Evolutionary conservation across 148 eudicot genomes (phyloP), one percentile per base, ranked within the genome.

Genomic region (Hydrangea macrophylla): DNA sequence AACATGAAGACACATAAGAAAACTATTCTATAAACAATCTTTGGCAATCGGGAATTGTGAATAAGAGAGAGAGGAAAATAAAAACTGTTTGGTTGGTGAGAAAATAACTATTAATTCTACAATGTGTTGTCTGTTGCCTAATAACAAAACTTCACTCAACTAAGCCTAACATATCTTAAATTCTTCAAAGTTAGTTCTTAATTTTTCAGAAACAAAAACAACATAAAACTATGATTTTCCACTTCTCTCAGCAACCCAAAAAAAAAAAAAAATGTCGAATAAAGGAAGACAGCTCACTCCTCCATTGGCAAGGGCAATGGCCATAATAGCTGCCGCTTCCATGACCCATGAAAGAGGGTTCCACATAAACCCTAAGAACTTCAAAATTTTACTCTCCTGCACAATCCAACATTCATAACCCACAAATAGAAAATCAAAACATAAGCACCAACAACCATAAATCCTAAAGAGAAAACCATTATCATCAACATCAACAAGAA

Each of bases 271-370:
- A n/a, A n/a, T n/a, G n/a, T n/a, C n/a, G n/a, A n/a, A 23, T 27
- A 42, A 22, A 26, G 5, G 26, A 6, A 17, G 17, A 44, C 27
- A 24, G 18, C 77, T 77, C 75, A 80, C 87, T 70, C 87, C 87
- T 72, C 87, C 87, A 70, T 80, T 83, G 44, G 84, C 87, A 25
- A 83, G 82, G 5, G 80, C 87, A 40, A 83, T 80, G 26, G 84
- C 87, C 87, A 83, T 83, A 56, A 83, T 80, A 12, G 84, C 87
- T 40, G 87, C 87, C 61, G 87, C 87, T 73, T 83, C 87, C 87
- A 80, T 80, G 33, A 80, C 84, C 87, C 84, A 83, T 15, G 87
- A 83, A 31, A 83, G 80, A 67, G 87, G 87, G 65, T 83, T 83
- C 84, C 84, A 78, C 87, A 78, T 83, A 70, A 83, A 83, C 26